These are phyloP conservation scores for Lactarius evosmus DNA, from an alignment of 768 basidiomycete genomes.

Conservation along the genomic window DNA sequence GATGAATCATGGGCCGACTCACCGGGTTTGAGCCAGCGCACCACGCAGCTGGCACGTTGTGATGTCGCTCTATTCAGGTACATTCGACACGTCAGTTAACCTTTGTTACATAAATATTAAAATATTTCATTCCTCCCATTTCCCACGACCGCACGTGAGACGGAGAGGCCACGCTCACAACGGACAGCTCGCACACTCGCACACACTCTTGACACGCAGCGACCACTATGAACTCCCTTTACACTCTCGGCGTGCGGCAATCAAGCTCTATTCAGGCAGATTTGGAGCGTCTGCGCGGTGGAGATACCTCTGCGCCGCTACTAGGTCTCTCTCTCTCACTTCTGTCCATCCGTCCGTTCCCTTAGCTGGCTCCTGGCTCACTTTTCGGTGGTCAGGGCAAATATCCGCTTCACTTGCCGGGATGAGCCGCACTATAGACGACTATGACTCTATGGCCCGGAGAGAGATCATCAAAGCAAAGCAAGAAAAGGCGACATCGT, in stretches of 20 bases:
- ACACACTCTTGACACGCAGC: background rate
- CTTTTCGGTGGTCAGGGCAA: constrained; percentile 64
- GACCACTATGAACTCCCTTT: constrained; percentile 83
- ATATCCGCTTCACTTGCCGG: constrained; percentile 96
- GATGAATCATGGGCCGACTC: constrained; percentile 11
- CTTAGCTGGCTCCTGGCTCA: constrained; percentile 19
- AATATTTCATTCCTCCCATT: too few species aligned
- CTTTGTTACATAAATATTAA: background rate
- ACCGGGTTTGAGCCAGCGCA: background rate
- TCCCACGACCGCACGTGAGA: background rate
- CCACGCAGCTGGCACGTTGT: background rate
- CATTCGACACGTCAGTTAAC: background rate
- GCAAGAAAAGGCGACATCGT: constrained; percentile 95
- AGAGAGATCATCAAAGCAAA: constrained; percentile 95
- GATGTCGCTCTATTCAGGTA: background rate
- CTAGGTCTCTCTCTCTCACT: constrained; percentile 57
- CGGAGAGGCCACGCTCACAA: too few species aligned
- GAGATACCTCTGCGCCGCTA: constrained; percentile 76
- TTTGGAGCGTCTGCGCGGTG: constrained; percentile 75
- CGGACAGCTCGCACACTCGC: background rate
- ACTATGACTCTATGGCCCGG: constrained; percentile 95
- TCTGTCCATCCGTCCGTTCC: constrained; percentile 21
- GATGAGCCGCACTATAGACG: constrained; percentile 91
- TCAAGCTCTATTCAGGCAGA: constrained; percentile 86
- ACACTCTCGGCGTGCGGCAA: constrained; percentile 90